Conservation (phyloP, 2,329 filamentous ascomycete species). For the Neodidymelliopsis sp. region DNA sequence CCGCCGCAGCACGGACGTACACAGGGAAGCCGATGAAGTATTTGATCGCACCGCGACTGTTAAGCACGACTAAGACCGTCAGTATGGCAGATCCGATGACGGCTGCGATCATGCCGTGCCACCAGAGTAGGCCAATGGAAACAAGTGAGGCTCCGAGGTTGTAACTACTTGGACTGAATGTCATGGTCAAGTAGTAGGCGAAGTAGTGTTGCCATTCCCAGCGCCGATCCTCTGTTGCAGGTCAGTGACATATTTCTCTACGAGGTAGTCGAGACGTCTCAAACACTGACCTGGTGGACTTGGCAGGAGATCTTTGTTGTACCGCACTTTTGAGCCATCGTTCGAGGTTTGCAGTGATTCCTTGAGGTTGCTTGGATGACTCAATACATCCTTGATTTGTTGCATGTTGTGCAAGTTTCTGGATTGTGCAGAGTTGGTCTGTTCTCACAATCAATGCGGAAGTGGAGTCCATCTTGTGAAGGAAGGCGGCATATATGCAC, state of each 20-base stretch:
- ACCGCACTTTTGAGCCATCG: slow-evolving; percentile 19
- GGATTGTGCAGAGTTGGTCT: background rate
- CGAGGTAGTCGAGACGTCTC: no score
- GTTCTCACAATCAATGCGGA: background rate
- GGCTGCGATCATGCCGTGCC: slow-evolving; percentile 29
- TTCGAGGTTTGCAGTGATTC: slow-evolving; percentile 11
- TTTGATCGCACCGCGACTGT: slow-evolving; percentile 29
- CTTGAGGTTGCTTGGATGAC: slow-evolving; percentile 41
- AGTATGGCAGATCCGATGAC: slow-evolving; percentile 27
- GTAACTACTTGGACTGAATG: slow-evolving; percentile 28
- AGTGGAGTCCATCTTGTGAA: background rate
- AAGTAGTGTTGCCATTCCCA: slow-evolving; percentile 35
- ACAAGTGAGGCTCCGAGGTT: slow-evolving; percentile 30
- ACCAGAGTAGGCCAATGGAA: slow-evolving; percentile 29
- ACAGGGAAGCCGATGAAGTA: slow-evolving; percentile 31
- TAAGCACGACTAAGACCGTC: slow-evolving; percentile 26
- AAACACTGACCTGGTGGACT: slow-evolving; percentile 22
- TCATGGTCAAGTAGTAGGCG: slow-evolving; percentile 28
- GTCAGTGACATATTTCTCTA: no score
- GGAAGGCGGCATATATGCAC: background rate
- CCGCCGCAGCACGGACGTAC: slow-evolving; percentile 27
- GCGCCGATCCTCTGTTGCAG: slow-evolving; percentile 19
- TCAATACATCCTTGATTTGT: background rate
- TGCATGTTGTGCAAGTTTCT: background rate
- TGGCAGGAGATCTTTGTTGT: slow-evolving; percentile 30